phyloP scores from a whole-genome alignment of 2,329 filamentous ascomycete genomes.

The Davidsoniella eucalypti region DNA sequence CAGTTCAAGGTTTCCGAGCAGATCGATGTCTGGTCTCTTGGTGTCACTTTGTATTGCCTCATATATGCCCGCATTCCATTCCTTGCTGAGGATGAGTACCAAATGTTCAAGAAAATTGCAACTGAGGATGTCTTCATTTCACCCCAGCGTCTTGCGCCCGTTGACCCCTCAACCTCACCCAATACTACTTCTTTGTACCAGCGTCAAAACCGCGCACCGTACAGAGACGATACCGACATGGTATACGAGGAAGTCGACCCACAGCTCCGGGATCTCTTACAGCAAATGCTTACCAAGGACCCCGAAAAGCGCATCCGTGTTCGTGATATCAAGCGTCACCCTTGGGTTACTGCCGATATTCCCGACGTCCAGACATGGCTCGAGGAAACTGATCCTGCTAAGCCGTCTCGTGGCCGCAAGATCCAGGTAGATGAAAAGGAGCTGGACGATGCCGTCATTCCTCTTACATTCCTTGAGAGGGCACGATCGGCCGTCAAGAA shows the following conservation, averaged over 20 bases:
- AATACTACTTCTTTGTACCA: conserved; percentile 37
- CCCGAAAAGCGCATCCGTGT: conserved; percentile 76
- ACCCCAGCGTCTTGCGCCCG: conserved; percentile 60
- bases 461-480: conserved; percentile 71
- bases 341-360: conserved; percentile 73
- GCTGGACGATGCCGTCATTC: conserved; percentile 77
- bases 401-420: conserved; percentile 60
- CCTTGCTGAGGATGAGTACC: conserved; percentile 77
- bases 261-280: conserved; percentile 60
- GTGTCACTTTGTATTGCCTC: conserved; percentile 89
- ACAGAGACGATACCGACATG: conserved; percentile 61
- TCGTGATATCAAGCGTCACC: conserved; percentile 82
- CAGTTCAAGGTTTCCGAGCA: conserved; percentile 74
- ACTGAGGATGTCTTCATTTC: conserved; percentile 88
- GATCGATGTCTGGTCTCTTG: conserved; percentile 94
- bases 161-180: conserved; percentile 42
- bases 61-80: conserved; percentile 91
- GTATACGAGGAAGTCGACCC: conserved; percentile 77
- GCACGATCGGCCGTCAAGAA: conserved; percentile 65
- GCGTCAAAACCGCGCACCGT: conserved; percentile 45
- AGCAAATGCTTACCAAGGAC: conserved; percentile 72
- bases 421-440: conserved; percentile 89
- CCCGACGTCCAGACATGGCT: conserved; percentile 65
- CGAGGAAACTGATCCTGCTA: conserved; percentile 79
- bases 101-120: conserved; percentile 81